A percentile compares a stretch with the other conserved stretches of the same genome.
These are phyloP conservation scores for Hirschioporus abietinus DNA, from an alignment of 768 basidiomycete genomes.

Conservation along the genomic window DNA sequence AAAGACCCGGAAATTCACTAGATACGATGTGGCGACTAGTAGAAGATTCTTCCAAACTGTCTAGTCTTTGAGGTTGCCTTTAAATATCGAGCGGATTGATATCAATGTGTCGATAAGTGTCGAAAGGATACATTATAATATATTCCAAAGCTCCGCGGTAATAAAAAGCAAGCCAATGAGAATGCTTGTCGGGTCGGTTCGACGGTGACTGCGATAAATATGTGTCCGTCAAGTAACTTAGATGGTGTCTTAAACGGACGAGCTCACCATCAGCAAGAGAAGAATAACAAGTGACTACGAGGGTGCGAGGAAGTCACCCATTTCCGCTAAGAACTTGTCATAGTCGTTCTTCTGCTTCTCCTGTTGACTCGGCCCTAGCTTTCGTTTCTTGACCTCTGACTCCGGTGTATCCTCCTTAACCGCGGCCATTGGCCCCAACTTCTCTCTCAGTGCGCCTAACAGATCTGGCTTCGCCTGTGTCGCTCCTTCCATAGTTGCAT, in stretches of 20 bases:
- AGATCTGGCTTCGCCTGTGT: constrained; percentile 55
- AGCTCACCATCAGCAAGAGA: not conserved
- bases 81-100: too few species aligned
- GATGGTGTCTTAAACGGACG: not conserved
- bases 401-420: constrained; percentile 14
- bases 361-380: constrained; percentile 20
- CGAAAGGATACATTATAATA: too few species aligned
- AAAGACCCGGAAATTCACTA: too few species aligned
- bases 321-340: constrained; percentile 70
- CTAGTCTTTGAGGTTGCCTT: too few species aligned
- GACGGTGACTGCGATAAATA: too few species aligned
- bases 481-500: constrained; percentile 19
- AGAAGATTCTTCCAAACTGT: too few species aligned
- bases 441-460: constrained; percentile 52
- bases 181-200: too few species aligned
- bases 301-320: constrained; percentile 54
- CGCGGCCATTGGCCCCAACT: constrained; percentile 43
- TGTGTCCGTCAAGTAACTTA: not conserved
- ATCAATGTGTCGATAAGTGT: too few species aligned
- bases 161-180: too few species aligned
- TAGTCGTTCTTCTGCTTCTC: constrained; percentile 61
- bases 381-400: constrained; percentile 14
- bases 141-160: too few species aligned
- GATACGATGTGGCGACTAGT: too few species aligned
- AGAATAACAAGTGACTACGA: not conserved